Base-by-base conservation (phyloP, 805 yeast genomes). In the Teunomyces barrocoloradensis region DNA sequence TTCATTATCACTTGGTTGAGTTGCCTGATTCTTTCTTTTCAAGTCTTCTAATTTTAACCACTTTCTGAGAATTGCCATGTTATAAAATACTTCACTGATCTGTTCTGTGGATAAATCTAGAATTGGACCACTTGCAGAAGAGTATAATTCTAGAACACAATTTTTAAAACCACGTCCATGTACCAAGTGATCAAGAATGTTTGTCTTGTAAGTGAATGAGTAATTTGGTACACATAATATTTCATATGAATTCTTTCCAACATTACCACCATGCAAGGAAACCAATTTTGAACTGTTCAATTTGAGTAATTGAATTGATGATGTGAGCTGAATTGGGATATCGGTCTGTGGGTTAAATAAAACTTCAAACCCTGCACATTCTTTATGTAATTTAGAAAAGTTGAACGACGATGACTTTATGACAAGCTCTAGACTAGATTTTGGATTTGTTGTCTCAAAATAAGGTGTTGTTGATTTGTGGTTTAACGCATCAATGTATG, bases 321-420 rank as follows among this genome's bases (percentile, higher is more conserved):
- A 49, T 7, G 69, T 61, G 29, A 65, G 49, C 38, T 72, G 71
- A 18, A 70, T 50, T 2, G 77, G 77, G 6, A 44, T 46, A 44
- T 71, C 74, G 3, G 46, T 38, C 1, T 46, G 35, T 2, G 66
- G 54, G 42, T 66, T 61, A 53, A 73, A 73, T 13, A 70, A 55
- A 5, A 66, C 65, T 35, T 69, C 71, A 50, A 64, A 73, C 0
- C 77, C 78, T 3, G 77, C 75, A 9, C 73, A 49, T 44, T 55
- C 48, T 25, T 56, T 34, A 15, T 52, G 40, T 32, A 68, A 37
- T 45, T 60, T 53, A 39, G 52, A 51, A 35, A 53, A 53, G 47
- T 58, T 71, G 34, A 62, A 59, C 11, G 61, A 65, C 4, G 57
- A 36, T 3, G 69, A 59, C 44, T 65, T 66, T 15, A 58, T 45